Percentiles rank a stretch among this genome's conserved stretches.
Evolutionary conservation across 352 stramenopile genomes (phyloP).

Genomic region (Pythium rhizo-oryzae): DNA sequence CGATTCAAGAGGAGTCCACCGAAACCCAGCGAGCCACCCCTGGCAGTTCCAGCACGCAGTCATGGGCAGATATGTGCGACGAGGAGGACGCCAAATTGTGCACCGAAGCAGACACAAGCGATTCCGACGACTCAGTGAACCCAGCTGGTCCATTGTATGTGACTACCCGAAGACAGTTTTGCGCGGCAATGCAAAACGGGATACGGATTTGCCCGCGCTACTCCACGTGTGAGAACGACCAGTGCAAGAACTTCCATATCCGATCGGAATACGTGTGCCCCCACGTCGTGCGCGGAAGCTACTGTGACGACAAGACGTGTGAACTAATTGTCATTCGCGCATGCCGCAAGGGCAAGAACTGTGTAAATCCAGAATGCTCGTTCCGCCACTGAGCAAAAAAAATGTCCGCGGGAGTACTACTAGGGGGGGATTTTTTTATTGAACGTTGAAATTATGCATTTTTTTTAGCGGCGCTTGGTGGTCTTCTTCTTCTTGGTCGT

Average conservation of each 20-base stretch:
- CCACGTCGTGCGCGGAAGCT: background rate
- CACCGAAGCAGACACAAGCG: background rate
- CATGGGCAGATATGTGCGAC: too few species aligned
- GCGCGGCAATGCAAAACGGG: background rate
- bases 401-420: too few species aligned
- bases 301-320: background rate
- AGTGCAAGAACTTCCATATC: background rate
- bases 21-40: too few species aligned
- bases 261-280: background rate
- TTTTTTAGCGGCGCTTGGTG: too few species aligned
- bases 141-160: background rate
- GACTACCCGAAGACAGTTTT: background rate
- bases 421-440: too few species aligned
- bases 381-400: too few species aligned
- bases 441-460: too few species aligned
- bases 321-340: constrained; percentile 3
- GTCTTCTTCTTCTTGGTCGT: too few species aligned
- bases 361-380: background rate
- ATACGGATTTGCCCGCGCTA: background rate
- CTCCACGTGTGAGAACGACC: background rate
- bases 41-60: too few species aligned
- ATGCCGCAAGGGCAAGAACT: background rate
- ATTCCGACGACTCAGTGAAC: too few species aligned
- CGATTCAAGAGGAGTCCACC: too few species aligned
- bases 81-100: too few species aligned